These are phyloP conservation scores for Wickerhamomyces sydowiorum DNA, from an alignment of 805 yeast species.

Conservation along the genomic window DNA sequence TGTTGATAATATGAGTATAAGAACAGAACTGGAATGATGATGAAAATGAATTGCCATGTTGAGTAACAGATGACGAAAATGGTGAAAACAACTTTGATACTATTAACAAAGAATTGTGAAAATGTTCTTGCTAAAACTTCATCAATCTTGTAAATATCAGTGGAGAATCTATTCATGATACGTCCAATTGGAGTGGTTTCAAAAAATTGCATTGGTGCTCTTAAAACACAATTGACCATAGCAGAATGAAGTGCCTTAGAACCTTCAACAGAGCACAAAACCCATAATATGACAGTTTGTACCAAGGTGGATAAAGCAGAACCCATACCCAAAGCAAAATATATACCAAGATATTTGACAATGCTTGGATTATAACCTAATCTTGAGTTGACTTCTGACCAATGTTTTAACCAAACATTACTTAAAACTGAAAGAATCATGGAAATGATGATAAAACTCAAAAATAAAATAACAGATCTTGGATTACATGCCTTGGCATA, in stretches of 20 bases:
- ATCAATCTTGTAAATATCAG: slow-evolving; percentile 85
- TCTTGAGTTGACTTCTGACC: slow-evolving; percentile 87
- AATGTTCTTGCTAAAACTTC: slow-evolving; percentile 69
- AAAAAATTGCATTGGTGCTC: slow-evolving; percentile 93
- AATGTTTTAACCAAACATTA: slow-evolving; percentile 91
- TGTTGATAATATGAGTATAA: slow-evolving; percentile 70
- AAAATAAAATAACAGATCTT: slow-evolving; percentile 50
- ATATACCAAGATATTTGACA: slow-evolving; percentile 66
- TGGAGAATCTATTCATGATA: slow-evolving; percentile 84
- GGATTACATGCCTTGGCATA: slow-evolving; percentile 88
- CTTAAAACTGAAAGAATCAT: slow-evolving; percentile 60
- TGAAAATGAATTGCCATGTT: slow-evolving; percentile 78
- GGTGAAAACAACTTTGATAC: slow-evolving; percentile 65
- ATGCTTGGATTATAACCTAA: slow-evolving; percentile 68
- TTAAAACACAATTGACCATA: slow-evolving; percentile 69
- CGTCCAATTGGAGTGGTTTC: slow-evolving; percentile 96
- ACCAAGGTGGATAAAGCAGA: slow-evolving; percentile 54
- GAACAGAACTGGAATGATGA: slow-evolving; percentile 64
- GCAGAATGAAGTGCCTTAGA: slow-evolving; percentile 68
- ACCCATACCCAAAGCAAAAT: slow-evolving; percentile 67
- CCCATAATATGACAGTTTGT: slow-evolving; percentile 70
- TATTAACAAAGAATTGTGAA: slow-evolving; percentile 58
- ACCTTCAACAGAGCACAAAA: slow-evolving; percentile 77
- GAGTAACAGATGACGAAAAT: slow-evolving; percentile 74
- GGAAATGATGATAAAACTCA: slow-evolving; percentile 49